A percentile compares a stretch with the other conserved stretches of the same genome.
These are phyloP conservation scores for Drechmeria coniospora DNA, from an alignment of 2,329 filamentous ascomycete genomes.

Conservation along the genomic window DNA sequence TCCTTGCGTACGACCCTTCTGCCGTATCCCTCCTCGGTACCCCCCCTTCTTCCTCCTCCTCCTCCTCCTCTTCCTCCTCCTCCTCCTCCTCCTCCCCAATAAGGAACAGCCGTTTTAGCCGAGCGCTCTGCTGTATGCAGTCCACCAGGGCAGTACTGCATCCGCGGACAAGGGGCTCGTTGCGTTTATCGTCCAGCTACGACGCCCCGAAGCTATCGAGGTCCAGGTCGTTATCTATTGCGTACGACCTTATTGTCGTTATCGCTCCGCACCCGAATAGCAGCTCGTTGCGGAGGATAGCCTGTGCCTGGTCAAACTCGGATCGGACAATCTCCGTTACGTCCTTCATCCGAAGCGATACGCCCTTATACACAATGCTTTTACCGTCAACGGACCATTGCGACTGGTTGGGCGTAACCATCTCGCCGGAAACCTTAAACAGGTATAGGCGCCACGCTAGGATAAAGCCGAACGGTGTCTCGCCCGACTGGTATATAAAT, in stretches of 20 bases:
- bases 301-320: background rate
- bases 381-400: background rate
- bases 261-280: background rate
- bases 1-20: constrained; percentile 1
- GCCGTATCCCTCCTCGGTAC: no score
- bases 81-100: no score
- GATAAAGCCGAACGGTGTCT: background rate
- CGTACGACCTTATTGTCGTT: background rate
- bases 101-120: no score
- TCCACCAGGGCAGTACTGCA: no score
- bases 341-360: background rate
- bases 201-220: background rate
- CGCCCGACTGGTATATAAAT: no score
- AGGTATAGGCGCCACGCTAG: background rate
- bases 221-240: background rate
- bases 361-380: background rate
- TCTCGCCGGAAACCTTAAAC: background rate
- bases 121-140: no score
- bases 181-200: background rate
- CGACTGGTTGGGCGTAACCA: background rate
- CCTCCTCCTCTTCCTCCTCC: no score
- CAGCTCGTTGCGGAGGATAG: background rate
- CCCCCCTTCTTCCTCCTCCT: no score
- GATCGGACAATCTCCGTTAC: background rate
- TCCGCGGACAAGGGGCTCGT: background rate